Conservation (phyloP, 441 rosid species). For the Corymbia calophylla region DNA sequence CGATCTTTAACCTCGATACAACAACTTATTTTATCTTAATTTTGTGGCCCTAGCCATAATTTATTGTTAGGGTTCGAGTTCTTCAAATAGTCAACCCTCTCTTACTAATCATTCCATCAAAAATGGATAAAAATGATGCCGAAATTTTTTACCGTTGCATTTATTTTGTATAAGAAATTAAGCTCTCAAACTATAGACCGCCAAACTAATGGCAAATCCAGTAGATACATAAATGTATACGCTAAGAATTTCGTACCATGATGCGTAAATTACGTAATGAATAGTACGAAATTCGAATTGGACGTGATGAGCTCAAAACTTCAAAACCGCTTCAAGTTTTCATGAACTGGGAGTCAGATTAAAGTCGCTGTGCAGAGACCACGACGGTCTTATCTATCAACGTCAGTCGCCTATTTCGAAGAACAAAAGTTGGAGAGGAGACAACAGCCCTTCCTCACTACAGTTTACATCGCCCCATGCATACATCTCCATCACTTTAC, state of each 20-base stretch:
- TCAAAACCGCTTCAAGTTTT: background rate
- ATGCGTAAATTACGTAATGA: background rate
- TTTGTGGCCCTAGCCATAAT: background rate
- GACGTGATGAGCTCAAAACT: background rate
- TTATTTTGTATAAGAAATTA: background rate
- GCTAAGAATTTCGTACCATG: background rate
- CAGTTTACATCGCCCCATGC: conserved; percentile 29
- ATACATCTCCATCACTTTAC: conserved; percentile 2
- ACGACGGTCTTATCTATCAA: conserved; percentile 3
- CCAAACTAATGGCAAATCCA: background rate
- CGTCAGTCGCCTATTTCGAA: conserved; percentile 17
- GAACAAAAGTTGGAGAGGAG: conserved; percentile 23
- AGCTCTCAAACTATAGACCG: background rate
- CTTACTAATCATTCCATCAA: background rate
- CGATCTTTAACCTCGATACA: background rate
- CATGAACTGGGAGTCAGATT: background rate
- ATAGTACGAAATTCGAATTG: background rate
- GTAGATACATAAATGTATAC: background rate
- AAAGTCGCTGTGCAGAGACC: background rate
- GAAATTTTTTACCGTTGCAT: background rate
- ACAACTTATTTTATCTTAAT: background rate
- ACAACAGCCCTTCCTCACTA: conserved; percentile 26
- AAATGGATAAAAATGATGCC: background rate
- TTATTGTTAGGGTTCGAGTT: background rate
- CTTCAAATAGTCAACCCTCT: background rate